Percentiles rank a stretch among this genome's conserved stretches.
phyloP scores from a whole-genome alignment of 1,284 basidiomycete species.

The Polyporus tsugae region DNA sequence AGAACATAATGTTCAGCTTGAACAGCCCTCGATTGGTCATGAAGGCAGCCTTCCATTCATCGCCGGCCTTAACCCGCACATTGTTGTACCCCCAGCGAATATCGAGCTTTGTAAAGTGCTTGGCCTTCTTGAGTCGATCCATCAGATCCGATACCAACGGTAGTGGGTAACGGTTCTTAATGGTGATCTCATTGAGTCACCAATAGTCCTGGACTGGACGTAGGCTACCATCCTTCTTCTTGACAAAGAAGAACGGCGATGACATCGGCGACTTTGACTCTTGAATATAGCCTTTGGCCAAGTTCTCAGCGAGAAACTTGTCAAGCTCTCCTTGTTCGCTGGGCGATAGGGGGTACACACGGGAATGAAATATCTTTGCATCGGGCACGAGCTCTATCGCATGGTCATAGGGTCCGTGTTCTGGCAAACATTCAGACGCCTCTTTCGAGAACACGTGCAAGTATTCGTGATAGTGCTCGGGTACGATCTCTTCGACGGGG shows the following conservation, averaged over 20 bases:
- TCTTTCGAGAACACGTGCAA: no score
- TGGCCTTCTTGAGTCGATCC: conserved; percentile 10
- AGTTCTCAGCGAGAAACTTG: conserved; percentile 43
- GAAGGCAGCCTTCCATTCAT: conserved; percentile 20
- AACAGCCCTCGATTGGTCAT: conserved; percentile 10
- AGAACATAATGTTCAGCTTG: conserved; percentile 15
- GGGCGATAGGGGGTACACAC: conserved; percentile 14
- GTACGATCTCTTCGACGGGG: not conserved
- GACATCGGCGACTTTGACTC: conserved; percentile 39
- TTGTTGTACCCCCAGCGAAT: conserved; percentile 16
- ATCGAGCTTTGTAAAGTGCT: conserved; percentile 17
- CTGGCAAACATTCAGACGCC: not conserved
- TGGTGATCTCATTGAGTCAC: conserved; percentile 33
- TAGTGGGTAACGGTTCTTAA: conserved; percentile 32
- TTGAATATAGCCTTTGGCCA: conserved; percentile 34
- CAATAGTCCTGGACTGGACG: conserved; percentile 43
- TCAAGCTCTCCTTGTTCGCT: conserved; percentile 10
- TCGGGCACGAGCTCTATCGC: conserved; percentile 15
- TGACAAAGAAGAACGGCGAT: conserved; percentile 48
- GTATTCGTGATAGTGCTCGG: no score
- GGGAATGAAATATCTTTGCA: conserved; percentile 7
- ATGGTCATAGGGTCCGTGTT: conserved; percentile 13
- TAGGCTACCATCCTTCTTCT: conserved; percentile 49
- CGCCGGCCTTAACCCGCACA: conserved; percentile 15
- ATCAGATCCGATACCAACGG: conserved; percentile 12